phyloP scores from a whole-genome alignment of 495 filamentous ascomycete genomes.

The Penicillium manginii region DNA sequence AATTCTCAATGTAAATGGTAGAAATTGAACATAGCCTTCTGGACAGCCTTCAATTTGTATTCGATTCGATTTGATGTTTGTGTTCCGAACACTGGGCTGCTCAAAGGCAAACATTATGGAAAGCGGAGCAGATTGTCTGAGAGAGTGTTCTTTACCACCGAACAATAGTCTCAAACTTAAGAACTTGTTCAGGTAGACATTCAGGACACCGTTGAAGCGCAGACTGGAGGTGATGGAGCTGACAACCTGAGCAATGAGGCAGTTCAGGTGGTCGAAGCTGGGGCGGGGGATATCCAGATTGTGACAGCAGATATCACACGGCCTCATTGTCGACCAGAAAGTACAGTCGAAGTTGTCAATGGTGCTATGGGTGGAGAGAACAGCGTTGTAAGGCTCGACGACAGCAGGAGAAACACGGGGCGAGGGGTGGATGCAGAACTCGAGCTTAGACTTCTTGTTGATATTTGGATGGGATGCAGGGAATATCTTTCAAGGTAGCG shows the following conservation, averaged over 20 bases:
- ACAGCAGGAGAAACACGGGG: constrained; percentile 85
- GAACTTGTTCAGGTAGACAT: constrained; percentile 93
- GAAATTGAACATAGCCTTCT: no score
- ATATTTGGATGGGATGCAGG: no score
- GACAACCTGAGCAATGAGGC: constrained; percentile 88
- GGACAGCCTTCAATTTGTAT: no score
- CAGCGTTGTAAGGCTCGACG: constrained; percentile 92
- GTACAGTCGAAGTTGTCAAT: constrained; percentile 94
- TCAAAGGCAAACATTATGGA: no score
- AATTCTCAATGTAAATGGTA: no score
- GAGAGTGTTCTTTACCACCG: no score
- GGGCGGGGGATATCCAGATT: constrained; percentile 88
- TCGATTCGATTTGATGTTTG: no score
- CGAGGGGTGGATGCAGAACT: constrained; percentile 88
- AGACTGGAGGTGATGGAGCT: constrained; percentile 90
- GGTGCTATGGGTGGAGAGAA: constrained; percentile 88
- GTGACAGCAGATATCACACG: constrained; percentile 88
- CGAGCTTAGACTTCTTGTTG: constrained; percentile 95
- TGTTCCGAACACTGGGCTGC: no score
- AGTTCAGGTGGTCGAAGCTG: constrained; percentile 85
- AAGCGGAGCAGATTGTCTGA: no score
- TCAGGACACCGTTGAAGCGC: constrained; percentile 87
- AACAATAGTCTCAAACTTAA: no score
- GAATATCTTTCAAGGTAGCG: no score
- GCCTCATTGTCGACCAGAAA: constrained; percentile 93